These are phyloP conservation scores for Ceratocystis variospora DNA, from an alignment of 2,329 filamentous ascomycete species.

Conservation along the genomic window DNA sequence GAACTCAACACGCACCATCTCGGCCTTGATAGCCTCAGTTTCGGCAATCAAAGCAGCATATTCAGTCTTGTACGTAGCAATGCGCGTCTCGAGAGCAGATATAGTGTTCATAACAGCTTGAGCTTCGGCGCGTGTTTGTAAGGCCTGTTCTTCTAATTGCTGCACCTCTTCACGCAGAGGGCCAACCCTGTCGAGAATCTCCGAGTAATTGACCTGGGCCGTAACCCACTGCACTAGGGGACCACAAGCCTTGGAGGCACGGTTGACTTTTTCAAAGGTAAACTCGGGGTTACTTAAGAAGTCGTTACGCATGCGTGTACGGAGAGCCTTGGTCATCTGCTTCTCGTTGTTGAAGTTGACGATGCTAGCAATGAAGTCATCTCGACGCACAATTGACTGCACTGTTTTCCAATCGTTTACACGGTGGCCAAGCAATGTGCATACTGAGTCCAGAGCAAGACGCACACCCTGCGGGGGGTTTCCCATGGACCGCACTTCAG, in stretches of 20 bases:
- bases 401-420: conserved; percentile 85
- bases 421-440: conserved; percentile 82
- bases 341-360: conserved; percentile 92
- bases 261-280: conserved; percentile 90
- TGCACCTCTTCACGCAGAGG: conserved; percentile 82
- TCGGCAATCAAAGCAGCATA: conserved; percentile 94
- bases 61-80: conserved; percentile 88
- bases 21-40: conserved; percentile 89
- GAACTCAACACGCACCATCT: conserved; percentile 93
- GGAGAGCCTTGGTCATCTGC: conserved; percentile 74
- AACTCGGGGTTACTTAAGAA: conserved; percentile 90
- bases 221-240: conserved; percentile 94
- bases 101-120: conserved; percentile 85
- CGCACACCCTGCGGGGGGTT: conserved; percentile 84
- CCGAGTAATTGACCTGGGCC: conserved; percentile 95
- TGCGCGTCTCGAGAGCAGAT: conserved; percentile 69
- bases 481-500: conserved; percentile 93
- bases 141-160: conserved; percentile 71
- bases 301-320: conserved; percentile 81
- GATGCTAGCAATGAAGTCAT: conserved; percentile 97
- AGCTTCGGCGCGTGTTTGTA: conserved; percentile 87
- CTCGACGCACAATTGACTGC: conserved; percentile 71
- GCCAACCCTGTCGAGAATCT: conserved; percentile 86
- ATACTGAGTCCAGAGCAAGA: conserved; percentile 89
- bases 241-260: conserved; percentile 91